Conservation (phyloP, 352 stramenopile species). For the Pythium coloratum region DNA sequence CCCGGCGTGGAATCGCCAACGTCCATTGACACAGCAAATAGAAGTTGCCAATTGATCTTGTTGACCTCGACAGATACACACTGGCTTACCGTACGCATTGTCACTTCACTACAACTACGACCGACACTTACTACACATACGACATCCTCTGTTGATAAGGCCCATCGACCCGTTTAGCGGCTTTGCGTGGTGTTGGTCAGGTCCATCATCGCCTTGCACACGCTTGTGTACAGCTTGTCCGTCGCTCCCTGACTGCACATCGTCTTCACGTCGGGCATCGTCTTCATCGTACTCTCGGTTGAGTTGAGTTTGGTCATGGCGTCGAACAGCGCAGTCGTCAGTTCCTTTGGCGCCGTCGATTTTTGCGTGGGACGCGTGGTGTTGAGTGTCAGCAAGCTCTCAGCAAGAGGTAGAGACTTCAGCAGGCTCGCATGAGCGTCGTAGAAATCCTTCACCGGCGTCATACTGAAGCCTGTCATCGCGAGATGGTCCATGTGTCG, state of each 20-base stretch:
- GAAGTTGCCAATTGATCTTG: too few relatives aligned
- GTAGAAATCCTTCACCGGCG: slow-evolving; percentile 43
- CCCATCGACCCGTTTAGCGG: not conserved
- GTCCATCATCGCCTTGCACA: slow-evolving; percentile 33
- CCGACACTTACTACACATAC: too few relatives aligned
- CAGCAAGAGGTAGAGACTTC: slow-evolving; percentile 26
- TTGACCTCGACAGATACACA: too few relatives aligned
- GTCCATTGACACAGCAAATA: too few relatives aligned
- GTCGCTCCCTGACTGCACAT: slow-evolving; percentile 16
- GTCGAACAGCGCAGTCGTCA: slow-evolving; percentile 25
- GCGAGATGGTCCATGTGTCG: slow-evolving; percentile 45
- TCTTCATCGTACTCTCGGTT: slow-evolving; percentile 35
- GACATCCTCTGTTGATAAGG: too few relatives aligned
- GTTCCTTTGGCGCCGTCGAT: slow-evolving; percentile 24
- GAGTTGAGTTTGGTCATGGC: slow-evolving; percentile 40
- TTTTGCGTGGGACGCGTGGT: not conserved
- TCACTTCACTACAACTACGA: too few relatives aligned
- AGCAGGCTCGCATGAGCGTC: slow-evolving; percentile 38
- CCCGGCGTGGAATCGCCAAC: too few relatives aligned
- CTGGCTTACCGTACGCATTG: too few relatives aligned
- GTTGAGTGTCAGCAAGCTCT: not conserved
- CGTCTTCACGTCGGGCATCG: slow-evolving; percentile 32
- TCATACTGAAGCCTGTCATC: slow-evolving; percentile 43
- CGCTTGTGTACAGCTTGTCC: slow-evolving; percentile 32
- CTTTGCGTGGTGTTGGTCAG: slow-evolving; percentile 22